Base-by-base conservation (phyloP, 768 basidiomycete species). In the Botryobasidium botryosum region DNA sequence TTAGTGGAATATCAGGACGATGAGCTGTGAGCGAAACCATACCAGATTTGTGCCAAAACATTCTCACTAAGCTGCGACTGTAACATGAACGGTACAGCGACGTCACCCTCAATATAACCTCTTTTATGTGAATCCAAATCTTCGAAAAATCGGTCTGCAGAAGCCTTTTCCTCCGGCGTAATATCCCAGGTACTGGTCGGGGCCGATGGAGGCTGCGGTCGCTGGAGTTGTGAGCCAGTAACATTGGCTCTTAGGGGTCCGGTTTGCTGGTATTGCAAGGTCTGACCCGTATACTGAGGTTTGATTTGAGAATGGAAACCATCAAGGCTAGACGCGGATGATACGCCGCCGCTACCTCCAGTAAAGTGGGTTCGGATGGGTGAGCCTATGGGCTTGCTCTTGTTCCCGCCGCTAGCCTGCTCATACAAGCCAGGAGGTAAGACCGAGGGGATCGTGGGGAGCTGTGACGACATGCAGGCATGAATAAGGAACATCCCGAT, bases 401-500 rank as follows among this genome's bases (percentile, higher is more conserved):
- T 15, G 44, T 44, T 20, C 36, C 51, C 27, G 31, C 52, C 31
- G 51, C 52, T 59, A 17, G 85, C 88, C 61, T 82, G 77, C 50
- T 92, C 87, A 55, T 90, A 91, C 17, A 92, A 57, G 38, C 77
- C 80, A 3, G 81, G 79, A 18, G 92, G 88, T 15, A 97, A 69
- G 2, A 69, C 63, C 5, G 70, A 60, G 28, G 90, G 90, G 40
- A 91, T 69, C 49, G 69, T 70, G 42, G 76, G 65, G 45, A 86
- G 64, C 50, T 79, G 72, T 45, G 73, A 72, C 43, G 79, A 75
- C 90, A 96, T 94, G 31, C 72, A 65, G n/a, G 74, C 79, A 61
- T 96, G 90, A 51, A 97, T 90, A 57, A 96, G 74, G 61, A 86
- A 87, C 90, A 94, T 91, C 32, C 80, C 94, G 55, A 99, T 75